Evolutionary conservation across 2,329 filamentous ascomycete species (phyloP).

Genomic region (Parasarocladium wereldwijsianum): DNA sequence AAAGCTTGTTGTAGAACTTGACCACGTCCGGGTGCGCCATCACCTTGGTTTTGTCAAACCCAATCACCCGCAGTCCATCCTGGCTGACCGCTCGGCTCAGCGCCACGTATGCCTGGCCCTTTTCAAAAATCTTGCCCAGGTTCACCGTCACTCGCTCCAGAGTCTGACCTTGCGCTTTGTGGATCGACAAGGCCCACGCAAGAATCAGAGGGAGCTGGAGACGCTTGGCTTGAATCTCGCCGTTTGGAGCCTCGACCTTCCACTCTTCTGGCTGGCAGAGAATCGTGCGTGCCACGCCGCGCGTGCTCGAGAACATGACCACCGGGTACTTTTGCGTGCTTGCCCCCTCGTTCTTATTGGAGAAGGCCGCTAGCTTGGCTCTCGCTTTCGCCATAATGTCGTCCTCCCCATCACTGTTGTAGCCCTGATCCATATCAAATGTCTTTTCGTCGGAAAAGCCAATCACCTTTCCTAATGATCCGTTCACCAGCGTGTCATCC

Average conservation of each 20-base stretch:
- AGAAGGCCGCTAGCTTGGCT: constrained; percentile 41
- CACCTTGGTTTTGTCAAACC: constrained; percentile 82
- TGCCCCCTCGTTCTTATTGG: constrained; percentile 8
- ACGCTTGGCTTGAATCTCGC: constrained; percentile 81
- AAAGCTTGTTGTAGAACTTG: constrained; percentile 71
- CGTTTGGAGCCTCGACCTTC: constrained; percentile 95
- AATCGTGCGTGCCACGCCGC: constrained; percentile 50
- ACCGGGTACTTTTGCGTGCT: constrained; percentile 54
- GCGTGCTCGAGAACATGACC: constrained; percentile 65
- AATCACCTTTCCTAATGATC: constrained; percentile 72
- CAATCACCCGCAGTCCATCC: constrained; percentile 70
- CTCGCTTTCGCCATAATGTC: constrained; percentile 31
- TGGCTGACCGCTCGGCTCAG: constrained; percentile 85
- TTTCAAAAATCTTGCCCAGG: constrained; percentile 83
- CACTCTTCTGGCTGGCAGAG: constrained; percentile 80
- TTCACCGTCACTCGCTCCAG: constrained; percentile 90
- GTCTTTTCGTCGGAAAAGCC: constrained; percentile 24
- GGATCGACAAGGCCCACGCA: constrained; percentile 93
- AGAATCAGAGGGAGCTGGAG: constrained; percentile 76
- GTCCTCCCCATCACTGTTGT: constrained; percentile 24
- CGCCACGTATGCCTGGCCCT: constrained; percentile 94
- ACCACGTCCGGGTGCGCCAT: constrained; percentile 85
- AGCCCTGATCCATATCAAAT: constrained; percentile 18
- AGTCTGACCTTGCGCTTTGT: constrained; percentile 95
- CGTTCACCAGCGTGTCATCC: constrained; percentile 86